Base-by-base conservation (phyloP, 2,329 filamentous ascomycete genomes). In the Ophiostoma australiae region DNA sequence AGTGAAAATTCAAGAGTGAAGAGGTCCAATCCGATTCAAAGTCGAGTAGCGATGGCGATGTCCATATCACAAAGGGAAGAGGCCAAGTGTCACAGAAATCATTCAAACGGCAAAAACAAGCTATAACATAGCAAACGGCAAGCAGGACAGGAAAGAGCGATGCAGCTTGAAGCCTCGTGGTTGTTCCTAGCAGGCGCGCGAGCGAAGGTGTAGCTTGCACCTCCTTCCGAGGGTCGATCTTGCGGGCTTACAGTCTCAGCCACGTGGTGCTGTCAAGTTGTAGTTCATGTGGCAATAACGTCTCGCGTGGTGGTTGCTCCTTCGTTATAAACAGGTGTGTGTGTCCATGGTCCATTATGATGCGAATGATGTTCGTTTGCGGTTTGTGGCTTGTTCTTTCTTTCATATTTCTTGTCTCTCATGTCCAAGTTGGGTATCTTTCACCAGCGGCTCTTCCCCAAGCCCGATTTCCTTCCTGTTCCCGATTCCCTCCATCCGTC, bases 361-460 rank as follows among this genome's bases (percentile, higher is more conserved):
- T 20, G 44, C 20, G 17, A 7, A 7, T 17, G 44, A 7, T 48
- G 17, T 37, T 35, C 20, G 33, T 23, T 20, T 13, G 31, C 31
- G 7, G 15, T 37, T 23, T 33, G 37, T 27, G 8, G n/a, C 15
- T 65, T 65, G 52, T 48, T 65, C 27, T 70, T 31, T 48, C 52
- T 23, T 65, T 58, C 55, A 58, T 63, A 11, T 35, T 39, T 70
- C 67, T 41, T 41, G 27, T 31, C 27, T 68, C 8, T 55, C 66
- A 33, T 48, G 66, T 67, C 66, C 66, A 67, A 67, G 23, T 31
- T 48, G 20, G 37, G 66, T 41, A 48, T 41, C n/a, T 33, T 39
- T 41, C n/a, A 35, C 15, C 23, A 27, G 37, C 20, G 23, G 39
- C 39, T 69, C 67, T 27, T 55, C 33, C 10, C 67, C 44, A 23